These are phyloP conservation scores for Malus sieversii DNA, from an alignment of 306 rosid species.

Conservation along the genomic window DNA sequence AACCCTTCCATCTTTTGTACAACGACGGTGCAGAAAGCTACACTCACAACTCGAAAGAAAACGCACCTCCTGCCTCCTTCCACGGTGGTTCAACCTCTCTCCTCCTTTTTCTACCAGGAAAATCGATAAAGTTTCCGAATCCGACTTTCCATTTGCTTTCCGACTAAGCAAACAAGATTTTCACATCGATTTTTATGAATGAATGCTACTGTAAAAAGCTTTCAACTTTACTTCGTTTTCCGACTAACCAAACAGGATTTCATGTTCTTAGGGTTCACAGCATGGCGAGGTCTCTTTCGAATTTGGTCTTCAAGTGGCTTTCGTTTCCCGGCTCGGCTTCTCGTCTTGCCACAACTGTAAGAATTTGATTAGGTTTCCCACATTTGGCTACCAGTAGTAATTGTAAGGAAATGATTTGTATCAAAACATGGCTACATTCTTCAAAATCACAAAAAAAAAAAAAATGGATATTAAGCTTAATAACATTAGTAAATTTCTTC, in stretches of 20 bases:
- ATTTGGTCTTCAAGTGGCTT: constrained; percentile 27
- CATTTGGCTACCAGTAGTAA: not conserved
- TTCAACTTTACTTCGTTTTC: not conserved
- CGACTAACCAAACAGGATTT: not conserved
- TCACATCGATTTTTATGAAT: not conserved
- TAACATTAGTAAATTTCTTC: too few species aligned
- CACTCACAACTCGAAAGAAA: not conserved
- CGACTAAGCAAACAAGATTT: not conserved
- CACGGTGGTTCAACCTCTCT: not conserved
- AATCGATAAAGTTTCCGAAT: not conserved
- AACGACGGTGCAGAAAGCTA: not conserved
- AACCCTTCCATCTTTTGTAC: not conserved
- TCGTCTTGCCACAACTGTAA: constrained; percentile 19
- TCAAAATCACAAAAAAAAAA: too few species aligned
- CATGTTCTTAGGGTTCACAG: not conserved
- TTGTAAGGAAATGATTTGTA: too few species aligned
- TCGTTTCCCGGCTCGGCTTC: constrained; percentile 25
- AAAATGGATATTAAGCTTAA: too few species aligned
- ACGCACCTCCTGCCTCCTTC: not conserved
- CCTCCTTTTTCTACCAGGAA: not conserved
- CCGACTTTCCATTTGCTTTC: not conserved
- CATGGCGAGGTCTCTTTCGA: constrained; percentile 37
- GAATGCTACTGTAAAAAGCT: not conserved
- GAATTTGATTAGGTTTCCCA: not conserved
- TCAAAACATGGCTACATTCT: too few species aligned